These are phyloP conservation scores for Alternaria ventricosa DNA, from an alignment of 2,329 filamentous ascomycete species.

Conservation along the genomic window DNA sequence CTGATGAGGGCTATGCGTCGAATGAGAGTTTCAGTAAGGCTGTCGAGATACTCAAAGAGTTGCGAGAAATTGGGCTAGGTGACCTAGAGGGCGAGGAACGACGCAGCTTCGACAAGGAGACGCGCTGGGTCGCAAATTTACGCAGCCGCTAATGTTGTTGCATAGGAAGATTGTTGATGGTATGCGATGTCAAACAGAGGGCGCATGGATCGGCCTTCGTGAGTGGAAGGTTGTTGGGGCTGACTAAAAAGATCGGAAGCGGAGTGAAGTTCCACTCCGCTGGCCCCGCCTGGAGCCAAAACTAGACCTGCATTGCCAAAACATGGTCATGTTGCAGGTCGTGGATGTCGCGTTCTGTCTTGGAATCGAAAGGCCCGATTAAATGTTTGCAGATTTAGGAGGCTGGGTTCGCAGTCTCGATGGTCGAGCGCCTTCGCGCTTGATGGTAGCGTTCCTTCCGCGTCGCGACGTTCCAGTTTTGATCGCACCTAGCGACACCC, in stretches of 20 bases:
- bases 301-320: not conserved
- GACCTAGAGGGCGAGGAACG: conserved; percentile 16
- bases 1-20: conserved; percentile 32
- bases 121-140: conserved; percentile 15
- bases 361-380: not conserved
- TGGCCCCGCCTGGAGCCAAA: not conserved
- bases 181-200: not conserved
- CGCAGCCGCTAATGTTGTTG: not conserved
- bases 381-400: not conserved
- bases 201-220: not conserved
- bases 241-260: not conserved
- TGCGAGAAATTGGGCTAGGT: conserved; percentile 20
- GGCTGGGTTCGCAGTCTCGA: not conserved
- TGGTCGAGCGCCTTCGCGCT: not conserved
- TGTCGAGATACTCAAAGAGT: conserved; percentile 20
- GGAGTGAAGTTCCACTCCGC: not conserved
- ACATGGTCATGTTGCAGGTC: not conserved
- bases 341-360: not conserved
- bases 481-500: not conserved
- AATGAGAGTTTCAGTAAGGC: conserved; percentile 27
- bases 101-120: conserved; percentile 21
- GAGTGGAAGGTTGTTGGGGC: not conserved
- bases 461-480: not conserved
- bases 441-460: not conserved
- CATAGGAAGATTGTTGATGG: not conserved